Base-by-base conservation (phyloP, 2,329 filamentous ascomycete genomes). In the Sporothrix sp. region DNA sequence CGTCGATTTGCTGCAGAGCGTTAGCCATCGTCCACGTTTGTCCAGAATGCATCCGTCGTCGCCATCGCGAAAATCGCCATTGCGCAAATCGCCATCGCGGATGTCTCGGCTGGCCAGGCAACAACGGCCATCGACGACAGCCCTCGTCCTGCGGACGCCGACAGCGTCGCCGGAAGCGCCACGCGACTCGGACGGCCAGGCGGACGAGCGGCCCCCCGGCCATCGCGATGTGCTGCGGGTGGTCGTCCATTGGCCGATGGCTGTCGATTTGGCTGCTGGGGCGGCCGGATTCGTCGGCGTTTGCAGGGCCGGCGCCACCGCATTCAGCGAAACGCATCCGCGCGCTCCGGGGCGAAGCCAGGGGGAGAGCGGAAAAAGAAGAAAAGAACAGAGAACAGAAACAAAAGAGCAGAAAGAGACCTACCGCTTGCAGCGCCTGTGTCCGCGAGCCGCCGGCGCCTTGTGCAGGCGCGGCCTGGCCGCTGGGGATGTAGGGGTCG, bases 401-500 rank as follows among this genome's bases (percentile, higher is more conserved):
- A 6, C 16, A 47, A 28, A 20, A 16, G 18, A 45, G 20, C 5
- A 30, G 58, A 42, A 55, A 58, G 52, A 56, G 49, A 82, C 87
- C 75, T 84, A 95, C 88, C 71, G 84, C 84, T 79, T 95, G 87
- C 59, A 95, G 78, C 58, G 84, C 85, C 58, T 75, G 71, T 50
- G 77, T 74, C 66, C 78, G 68, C 54, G 68, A 67, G 65, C 69
- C 78, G 58, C 64, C 69, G 62, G 62, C 69, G 55, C 62, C 69
- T 66, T 70, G 67, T 59, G 67, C 66, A 59, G 64, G 60, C 53
- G 68, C 66, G 61, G 62, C 67, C 68, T 76, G 74, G 68, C 81
- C 81, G 65, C 78, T 80, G 64, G 87, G 87, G 68, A 91, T 90
- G 72, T 93, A 94, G 57, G 87, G 87, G 71, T 94, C 87, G 70